Base-by-base conservation (phyloP, 208 protist species). In the Trypanosoma platydactyli region DNA sequence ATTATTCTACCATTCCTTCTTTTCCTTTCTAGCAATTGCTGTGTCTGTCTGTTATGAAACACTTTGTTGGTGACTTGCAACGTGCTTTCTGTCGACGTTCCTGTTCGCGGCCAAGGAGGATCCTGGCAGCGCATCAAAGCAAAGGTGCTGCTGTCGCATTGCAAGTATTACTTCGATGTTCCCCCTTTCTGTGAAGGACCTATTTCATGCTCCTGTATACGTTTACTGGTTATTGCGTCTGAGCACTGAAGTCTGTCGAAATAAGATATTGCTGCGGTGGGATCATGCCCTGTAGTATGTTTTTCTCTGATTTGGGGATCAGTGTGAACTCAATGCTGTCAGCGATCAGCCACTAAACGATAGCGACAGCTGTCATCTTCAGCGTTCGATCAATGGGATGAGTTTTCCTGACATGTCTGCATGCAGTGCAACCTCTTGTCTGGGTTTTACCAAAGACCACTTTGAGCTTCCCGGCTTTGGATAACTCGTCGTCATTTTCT, bases 81-180 rank as follows among this genome's bases (percentile, higher is more conserved):
- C 88, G 86, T 68, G 76, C 46, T 25, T 90, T 41, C 25, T 89
- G 50, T 81, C 77, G 1, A 44, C 64, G 3, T 22, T 76, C 13
- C 73, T 94, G 0, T 73, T 94, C 68, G 77, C 79, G 30, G 73
- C 68, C 9, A 76, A 81, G 6, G 72, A n/a, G 56, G n/a, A 71
- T 88, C n/a, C 84, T 84, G 3, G 54, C 68, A 1, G 77, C 69
- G 11, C 88, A 90, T 67, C 80, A 88, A 33, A 20, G 54, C 13
- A 66, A 33, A 12, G 58, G 54, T n/a, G n/a, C 5, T n/a, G 42
- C 16, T 48, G 54, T 24, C 77, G 83, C 27, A 80, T 57, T 53
- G 83, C 89, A 52, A 90, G 87, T 71, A 70, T 84, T 15, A 51
- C 76, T 11, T 72, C 85, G 12, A 76, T 83, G 25, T 67, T n/a